Evolutionary conservation across 805 yeast genomes (phyloP), one percentile per base, ranked within the genome.

Genomic region (Teunomyces stri): DNA sequence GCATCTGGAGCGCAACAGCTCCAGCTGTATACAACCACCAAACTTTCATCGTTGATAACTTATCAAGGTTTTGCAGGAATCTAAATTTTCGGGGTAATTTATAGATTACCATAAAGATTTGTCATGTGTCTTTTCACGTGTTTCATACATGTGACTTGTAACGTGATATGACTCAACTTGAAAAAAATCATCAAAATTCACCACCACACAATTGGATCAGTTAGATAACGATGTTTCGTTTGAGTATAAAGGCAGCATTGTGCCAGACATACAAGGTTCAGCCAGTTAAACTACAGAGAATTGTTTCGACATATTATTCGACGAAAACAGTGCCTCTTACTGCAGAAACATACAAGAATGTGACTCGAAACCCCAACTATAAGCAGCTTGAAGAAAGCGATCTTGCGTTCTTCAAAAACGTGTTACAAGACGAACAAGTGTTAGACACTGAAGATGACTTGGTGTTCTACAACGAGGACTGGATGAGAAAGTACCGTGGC

Each of bases 401-500:
- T 58, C 46, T 92, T 6, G 74, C 65, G 0, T 75, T 64, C 55
- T 94, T 92, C 74, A 69, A 72, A 50, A 60, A 79, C 0, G 70
- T 91, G 9, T 68, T 94, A 48, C 69, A 82, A 5, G 73, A 67
- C 42, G 68, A 71, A 6, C 72, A 76, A 22, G 77, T 53, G 36
- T 65, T 85, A 44, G 79, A 82, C 12, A 84, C 81, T 51, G 64
- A 66, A 10, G 85, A 82, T 36, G 94, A 87, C 57, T 71, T 91
- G 36, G 74, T 78, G 16, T 79, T 79, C 50, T 88, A 71, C 76
- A 92, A 91, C 61, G 92, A 87, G 64, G 98, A 91, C 66, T 87
- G 95, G 89, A 91, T 89, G 96, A 78, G 88, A 60, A 91, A 91
- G 68, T 91, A 90, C 68, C 77, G 80, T 51, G 98, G 98, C n/a